phyloP scores from a whole-genome alignment of 129 eudicot genomes.

The Flaveria bidentis region DNA sequence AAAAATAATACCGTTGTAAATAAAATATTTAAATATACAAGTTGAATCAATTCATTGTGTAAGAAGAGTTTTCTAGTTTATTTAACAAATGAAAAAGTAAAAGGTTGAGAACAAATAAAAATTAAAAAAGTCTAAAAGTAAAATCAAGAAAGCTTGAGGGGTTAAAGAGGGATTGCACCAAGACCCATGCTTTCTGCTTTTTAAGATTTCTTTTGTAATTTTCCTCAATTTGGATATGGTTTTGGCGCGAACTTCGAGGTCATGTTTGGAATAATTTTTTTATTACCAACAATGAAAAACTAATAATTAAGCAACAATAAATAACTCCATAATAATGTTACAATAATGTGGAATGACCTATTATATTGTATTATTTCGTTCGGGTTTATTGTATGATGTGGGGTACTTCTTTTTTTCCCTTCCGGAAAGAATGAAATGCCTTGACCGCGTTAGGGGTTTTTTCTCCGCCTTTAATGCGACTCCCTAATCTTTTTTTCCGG shows the following conservation, averaged over 20 bases:
- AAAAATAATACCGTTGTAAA: too few relatives aligned
- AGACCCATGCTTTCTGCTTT: not conserved
- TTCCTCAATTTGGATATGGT: slow-evolving; percentile 26
- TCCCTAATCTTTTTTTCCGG: too few relatives aligned
- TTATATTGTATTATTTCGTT: too few relatives aligned
- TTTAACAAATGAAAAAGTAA: not conserved
- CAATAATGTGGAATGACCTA: too few relatives aligned
- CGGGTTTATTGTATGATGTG: too few relatives aligned
- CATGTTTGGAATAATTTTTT: not conserved
- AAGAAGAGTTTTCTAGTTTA: too few relatives aligned
- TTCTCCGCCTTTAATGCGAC: too few relatives aligned
- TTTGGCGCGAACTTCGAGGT: slow-evolving; percentile 23
- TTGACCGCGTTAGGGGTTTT: too few relatives aligned
- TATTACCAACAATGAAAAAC: not conserved
- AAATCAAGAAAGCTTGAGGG: slow-evolving; percentile 11
- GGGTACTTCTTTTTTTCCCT: too few relatives aligned
- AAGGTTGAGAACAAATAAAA: not conserved
- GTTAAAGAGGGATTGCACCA: not conserved
- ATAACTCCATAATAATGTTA: not conserved
- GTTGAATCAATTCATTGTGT: not conserved
- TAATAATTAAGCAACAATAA: not conserved
- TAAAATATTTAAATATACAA: too few relatives aligned
- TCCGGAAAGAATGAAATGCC: too few relatives aligned
- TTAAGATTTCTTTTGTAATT: not conserved
- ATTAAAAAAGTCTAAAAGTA: not conserved